Evolutionary conservation across 768 basidiomycete species (phyloP).

Genomic region (Lyophyllum semitale): DNA sequence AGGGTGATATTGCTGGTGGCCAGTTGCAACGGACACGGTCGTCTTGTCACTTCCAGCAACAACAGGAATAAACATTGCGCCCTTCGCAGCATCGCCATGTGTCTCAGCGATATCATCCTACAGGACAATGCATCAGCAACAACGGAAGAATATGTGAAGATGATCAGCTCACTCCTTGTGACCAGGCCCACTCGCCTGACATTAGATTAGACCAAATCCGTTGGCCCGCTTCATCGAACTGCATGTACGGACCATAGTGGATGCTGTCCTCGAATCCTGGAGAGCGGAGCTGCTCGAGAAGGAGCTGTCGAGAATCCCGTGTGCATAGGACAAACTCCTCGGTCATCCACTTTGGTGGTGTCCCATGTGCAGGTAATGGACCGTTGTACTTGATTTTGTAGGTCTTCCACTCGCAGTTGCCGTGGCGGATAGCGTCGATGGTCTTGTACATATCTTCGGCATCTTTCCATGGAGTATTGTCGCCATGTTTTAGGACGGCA

Average conservation of each 20-base stretch:
- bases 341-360: constrained; percentile 29
- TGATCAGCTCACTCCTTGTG: constrained; percentile 33
- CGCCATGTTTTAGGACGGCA: background rate
- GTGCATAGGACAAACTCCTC: constrained; percentile 23
- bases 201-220: constrained; percentile 31
- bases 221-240: constrained; percentile 20
- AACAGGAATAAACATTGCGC: constrained; percentile 31
- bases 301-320: constrained; percentile 16
- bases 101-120: background rate
- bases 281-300: constrained; percentile 29
- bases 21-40: constrained; percentile 35
- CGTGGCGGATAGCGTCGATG: constrained; percentile 24
- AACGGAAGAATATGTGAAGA: background rate
- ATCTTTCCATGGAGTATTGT: constrained; percentile 17
- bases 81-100: constrained; percentile 19
- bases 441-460: constrained; percentile 22
- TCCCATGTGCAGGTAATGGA: constrained; percentile 5
- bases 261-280: constrained; percentile 15
- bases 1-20: constrained; percentile 37
- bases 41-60: constrained; percentile 41
- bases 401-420: constrained; percentile 24
- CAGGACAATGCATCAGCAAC: background rate
- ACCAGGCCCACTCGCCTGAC: constrained; percentile 37
- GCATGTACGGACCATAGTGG: constrained; percentile 23
- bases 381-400: constrained; percentile 22